Evolutionary conservation across 164 flowering plant species (phyloP), one percentile per base, ranked within the genome.

Genomic region (Chimonanthus praecox): DNA sequence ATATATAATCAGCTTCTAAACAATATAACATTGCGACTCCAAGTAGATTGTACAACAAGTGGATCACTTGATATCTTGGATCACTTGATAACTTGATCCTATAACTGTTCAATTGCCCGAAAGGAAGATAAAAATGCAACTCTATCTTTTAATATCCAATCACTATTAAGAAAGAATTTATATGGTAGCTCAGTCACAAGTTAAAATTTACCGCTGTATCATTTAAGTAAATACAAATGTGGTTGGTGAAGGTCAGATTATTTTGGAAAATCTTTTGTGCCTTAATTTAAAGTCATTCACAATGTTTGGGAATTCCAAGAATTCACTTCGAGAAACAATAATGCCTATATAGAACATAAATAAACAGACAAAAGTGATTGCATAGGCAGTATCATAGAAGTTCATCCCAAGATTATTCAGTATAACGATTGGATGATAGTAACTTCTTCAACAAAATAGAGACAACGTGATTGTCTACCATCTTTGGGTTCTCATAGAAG

Each of bases 401-500:
- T 54, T 54, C 15, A 13, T 54, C 60, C 60, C 10, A 9, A 5
- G 60, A 54, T 10, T 10, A 54, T 13, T 11, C 46, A 65, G 8
- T 7, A 33, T 8, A 8, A 16, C 2, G 5, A 51, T 43, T 47
- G 51, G 16, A 13, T 49, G 65, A 64, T 10, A 16, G 16, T 3
- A 58, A 62, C 18, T 43, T 49, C 18, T 43, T 49, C 49, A 51
- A 46, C 50, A 73, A 45, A 45, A 6, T 16, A 43, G 47, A n/a
- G 46, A 4, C 3, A 71, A 47, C 60, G 3, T 61, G 45, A 48
- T 10, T 49, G 21, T 58, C 33, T 58, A 95, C 99, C 98, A 95
- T 95, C 82, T 95, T 95, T 5, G 99, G 99, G 77, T 95, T 95
- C 83, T 91, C 91, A 79, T 95, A 95, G 44, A 87, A 79, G 62